Evolutionary conservation across 306 rosid genomes (phyloP).

Genomic region (Pterocarpus macrocarpus): DNA sequence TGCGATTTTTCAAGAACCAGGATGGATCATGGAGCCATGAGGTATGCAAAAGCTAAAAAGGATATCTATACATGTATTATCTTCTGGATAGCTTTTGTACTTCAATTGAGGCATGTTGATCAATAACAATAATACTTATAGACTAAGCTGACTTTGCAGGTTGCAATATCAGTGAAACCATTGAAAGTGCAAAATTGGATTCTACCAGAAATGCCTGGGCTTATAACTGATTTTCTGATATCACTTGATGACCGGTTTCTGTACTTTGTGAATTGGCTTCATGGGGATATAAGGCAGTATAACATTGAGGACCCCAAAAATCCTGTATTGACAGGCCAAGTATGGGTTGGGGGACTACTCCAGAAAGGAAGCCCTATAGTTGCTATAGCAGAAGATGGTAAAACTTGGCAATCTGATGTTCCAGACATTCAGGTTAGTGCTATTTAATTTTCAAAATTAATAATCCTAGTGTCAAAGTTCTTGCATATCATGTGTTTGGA

Average conservation of each 20-base stretch:
- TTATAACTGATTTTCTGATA: slow-evolving; percentile 75
- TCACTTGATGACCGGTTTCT: slow-evolving; percentile 80
- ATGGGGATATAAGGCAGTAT: slow-evolving; percentile 84
- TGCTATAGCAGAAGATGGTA: slow-evolving; percentile 69
- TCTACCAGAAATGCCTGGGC: slow-evolving; percentile 85
- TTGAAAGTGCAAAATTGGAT: slow-evolving; percentile 82
- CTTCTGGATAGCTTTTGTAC: neutral
- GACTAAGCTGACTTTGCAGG: slow-evolving; percentile 49
- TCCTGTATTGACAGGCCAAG: slow-evolving; percentile 70
- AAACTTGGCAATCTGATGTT: slow-evolving; percentile 65
- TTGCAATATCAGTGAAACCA: slow-evolving; percentile 67
- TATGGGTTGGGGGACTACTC: slow-evolving; percentile 80
- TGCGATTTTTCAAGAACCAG: slow-evolving; percentile 67
- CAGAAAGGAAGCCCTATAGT: slow-evolving; percentile 70
- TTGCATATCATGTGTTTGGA: too few species aligned
- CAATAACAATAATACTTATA: neutral
- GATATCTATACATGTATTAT: neutral
- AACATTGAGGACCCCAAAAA: slow-evolving; percentile 70
- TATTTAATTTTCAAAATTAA: neutral
- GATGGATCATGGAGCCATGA: slow-evolving; percentile 81
- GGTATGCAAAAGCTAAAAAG: slow-evolving; percentile 47
- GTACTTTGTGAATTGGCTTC: slow-evolving; percentile 83
- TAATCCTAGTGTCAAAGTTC: neutral
- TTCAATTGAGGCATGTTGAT: neutral
- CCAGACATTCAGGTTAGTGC: slow-evolving; percentile 70